These are phyloP conservation scores for Lizanozyma gosingica DNA, from an alignment of 1,139 yeast species.

Conservation along the genomic window DNA sequence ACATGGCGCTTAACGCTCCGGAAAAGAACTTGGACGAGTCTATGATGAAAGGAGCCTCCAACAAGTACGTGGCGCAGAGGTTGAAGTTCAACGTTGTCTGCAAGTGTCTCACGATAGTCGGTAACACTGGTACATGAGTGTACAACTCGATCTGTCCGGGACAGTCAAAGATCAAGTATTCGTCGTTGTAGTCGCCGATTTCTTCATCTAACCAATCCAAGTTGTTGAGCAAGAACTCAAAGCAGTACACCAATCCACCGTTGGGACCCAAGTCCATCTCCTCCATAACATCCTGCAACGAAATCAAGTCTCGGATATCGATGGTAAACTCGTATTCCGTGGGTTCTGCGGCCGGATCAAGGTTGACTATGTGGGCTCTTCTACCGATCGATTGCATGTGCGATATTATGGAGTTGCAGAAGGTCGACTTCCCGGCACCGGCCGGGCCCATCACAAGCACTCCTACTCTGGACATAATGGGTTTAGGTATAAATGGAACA, in stretches of 20 bases:
- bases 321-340: constrained; percentile 85
- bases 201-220: constrained; percentile 96
- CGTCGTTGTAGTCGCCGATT: constrained; percentile 89
- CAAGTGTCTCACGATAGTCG: constrained; percentile 77
- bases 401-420: constrained; percentile 78
- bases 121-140: constrained; percentile 90
- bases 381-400: constrained; percentile 89
- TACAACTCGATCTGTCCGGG: constrained; percentile 97
- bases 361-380: constrained; percentile 85
- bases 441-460: constrained; percentile 96
- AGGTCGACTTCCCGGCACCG: constrained; percentile 91
- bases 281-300: constrained; percentile 94
- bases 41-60: constrained; percentile 90
- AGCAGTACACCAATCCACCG: constrained; percentile 89
- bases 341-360: constrained; percentile 98
- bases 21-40: constrained; percentile 89
- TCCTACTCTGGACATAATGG: constrained; percentile 97
- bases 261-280: constrained; percentile 92
- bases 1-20: constrained; percentile 95
- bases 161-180: constrained; percentile 88
- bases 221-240: constrained; percentile 78
- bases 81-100: constrained; percentile 72
- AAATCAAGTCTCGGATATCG: constrained; percentile 85
- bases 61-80: constrained; percentile 82
- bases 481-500: too few relatives aligned